Percentiles rank a stretch among this genome's conserved stretches.
Evolutionary conservation across 2,329 filamentous ascomycete genomes (phyloP).

Genomic region (Mollisia scopiformis): DNA sequence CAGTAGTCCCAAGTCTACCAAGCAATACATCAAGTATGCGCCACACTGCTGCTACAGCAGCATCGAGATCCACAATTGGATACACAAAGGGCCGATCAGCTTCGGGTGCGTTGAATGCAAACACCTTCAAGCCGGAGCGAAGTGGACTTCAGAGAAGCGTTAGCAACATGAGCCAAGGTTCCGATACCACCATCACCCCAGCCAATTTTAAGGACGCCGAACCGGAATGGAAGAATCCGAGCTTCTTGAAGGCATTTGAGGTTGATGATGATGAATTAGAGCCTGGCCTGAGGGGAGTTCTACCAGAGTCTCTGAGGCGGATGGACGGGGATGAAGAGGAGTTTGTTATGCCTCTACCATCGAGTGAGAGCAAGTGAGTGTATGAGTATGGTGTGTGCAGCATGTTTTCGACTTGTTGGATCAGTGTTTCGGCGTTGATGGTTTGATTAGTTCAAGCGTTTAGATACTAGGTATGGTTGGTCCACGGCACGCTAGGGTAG

Average conservation of each 20-base stretch:
- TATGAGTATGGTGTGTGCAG: not conserved
- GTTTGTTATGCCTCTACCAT: slow-evolving; percentile 55
- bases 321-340: slow-evolving; percentile 49
- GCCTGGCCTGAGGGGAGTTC: slow-evolving; percentile 28
- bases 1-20: slow-evolving; percentile 41
- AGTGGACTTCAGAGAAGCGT: slow-evolving; percentile 28
- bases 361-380: not conserved
- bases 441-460: not conserved
- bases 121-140: slow-evolving; percentile 17
- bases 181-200: slow-evolving; percentile 52
- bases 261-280: slow-evolving; percentile 47
- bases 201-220: slow-evolving; percentile 41
- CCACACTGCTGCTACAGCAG: slow-evolving; percentile 63
- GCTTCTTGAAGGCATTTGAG: slow-evolving; percentile 63
- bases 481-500: not conserved
- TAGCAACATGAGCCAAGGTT: slow-evolving; percentile 42
- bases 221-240: slow-evolving; percentile 45
- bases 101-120: slow-evolving; percentile 40
- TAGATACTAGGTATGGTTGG: not conserved
- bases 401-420: not conserved
- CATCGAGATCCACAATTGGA: slow-evolving; percentile 81
- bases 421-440: not conserved
- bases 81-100: slow-evolving; percentile 76
- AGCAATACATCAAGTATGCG: slow-evolving; percentile 55
- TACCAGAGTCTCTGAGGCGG: slow-evolving; percentile 37